Evolutionary conservation across 192 early-diverging fungal genomes (phyloP).

Genomic region (Chytriomyces confervae): DNA sequence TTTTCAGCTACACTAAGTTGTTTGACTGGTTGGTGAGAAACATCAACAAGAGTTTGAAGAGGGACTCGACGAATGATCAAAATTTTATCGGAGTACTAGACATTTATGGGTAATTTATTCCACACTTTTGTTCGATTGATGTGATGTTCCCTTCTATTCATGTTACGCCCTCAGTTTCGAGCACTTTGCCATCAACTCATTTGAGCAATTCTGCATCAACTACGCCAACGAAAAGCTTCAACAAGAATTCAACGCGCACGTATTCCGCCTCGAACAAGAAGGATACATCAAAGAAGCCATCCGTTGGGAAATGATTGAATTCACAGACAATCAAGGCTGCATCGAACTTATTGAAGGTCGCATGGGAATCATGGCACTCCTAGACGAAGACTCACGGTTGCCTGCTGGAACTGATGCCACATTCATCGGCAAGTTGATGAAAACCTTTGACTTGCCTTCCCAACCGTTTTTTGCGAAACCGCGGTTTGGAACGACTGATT

Average conservation of each 20-base stretch:
- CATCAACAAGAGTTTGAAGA: conserved; percentile 72
- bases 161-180: conserved; percentile 64
- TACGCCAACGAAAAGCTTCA: conserved; percentile 96
- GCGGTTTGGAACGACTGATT: conserved; percentile 77
- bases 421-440: conserved; percentile 84
- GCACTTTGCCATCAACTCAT: conserved; percentile 85
- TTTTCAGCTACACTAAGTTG: conserved; percentile 79
- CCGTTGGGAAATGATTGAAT: conserved; percentile 74
- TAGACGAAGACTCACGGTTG: conserved; percentile 89
- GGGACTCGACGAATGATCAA: conserved; percentile 48
- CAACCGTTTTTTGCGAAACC: conserved; percentile 71
- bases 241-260: conserved; percentile 94
- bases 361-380: conserved; percentile 86
- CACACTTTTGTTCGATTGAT: not conserved
- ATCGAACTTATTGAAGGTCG: conserved; percentile 86
- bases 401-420: conserved; percentile 83
- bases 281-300: conserved; percentile 77
- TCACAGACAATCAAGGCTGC: conserved; percentile 94
- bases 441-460: conserved; percentile 46
- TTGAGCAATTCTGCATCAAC: conserved; percentile 91
- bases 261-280: conserved; percentile 94
- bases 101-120: conserved; percentile 75
- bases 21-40: conserved; percentile 87
- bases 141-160: conserved; percentile 1
- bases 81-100: conserved; percentile 91